Evolutionary conservation across 495 filamentous ascomycete species (phyloP).

Genomic region (Hypoxylon fuscum): DNA sequence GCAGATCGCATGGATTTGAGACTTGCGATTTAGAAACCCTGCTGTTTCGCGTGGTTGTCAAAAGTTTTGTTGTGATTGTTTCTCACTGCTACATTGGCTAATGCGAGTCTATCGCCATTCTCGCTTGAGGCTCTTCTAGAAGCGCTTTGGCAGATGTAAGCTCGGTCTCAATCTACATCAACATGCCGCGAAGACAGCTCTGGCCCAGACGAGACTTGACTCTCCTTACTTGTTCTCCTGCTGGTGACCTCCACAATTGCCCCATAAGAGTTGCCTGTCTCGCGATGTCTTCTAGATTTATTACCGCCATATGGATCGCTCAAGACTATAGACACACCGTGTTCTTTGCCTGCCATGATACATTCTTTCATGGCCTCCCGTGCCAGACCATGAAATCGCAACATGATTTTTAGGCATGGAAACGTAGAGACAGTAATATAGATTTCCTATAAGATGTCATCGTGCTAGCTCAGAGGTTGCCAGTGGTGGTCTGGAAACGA

Average conservation of each 20-base stretch:
- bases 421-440: neutral
- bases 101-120: neutral
- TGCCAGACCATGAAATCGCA: neutral
- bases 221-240: constrained; percentile 5
- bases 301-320: constrained; percentile 8
- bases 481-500: neutral
- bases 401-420: neutral
- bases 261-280: constrained; percentile 10
- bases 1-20: neutral
- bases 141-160: constrained; percentile 6
- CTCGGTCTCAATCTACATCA: constrained; percentile 2
- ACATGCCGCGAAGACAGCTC: neutral
- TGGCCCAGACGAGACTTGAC: constrained; percentile 14
- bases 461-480: neutral
- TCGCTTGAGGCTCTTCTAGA: neutral
- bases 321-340: constrained; percentile 7
- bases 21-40: neutral
- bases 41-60: no score
- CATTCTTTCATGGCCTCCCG: constrained; percentile 1
- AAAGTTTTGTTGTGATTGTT: neutral
- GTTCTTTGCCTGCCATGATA: neutral
- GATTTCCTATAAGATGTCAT: constrained; percentile 16
- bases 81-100: neutral
- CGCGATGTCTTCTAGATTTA: constrained; percentile 3
- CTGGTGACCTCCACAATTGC: neutral